phyloP scores from a whole-genome alignment of 805 yeast genomes.

The Blastobotrys terrestris region DNA sequence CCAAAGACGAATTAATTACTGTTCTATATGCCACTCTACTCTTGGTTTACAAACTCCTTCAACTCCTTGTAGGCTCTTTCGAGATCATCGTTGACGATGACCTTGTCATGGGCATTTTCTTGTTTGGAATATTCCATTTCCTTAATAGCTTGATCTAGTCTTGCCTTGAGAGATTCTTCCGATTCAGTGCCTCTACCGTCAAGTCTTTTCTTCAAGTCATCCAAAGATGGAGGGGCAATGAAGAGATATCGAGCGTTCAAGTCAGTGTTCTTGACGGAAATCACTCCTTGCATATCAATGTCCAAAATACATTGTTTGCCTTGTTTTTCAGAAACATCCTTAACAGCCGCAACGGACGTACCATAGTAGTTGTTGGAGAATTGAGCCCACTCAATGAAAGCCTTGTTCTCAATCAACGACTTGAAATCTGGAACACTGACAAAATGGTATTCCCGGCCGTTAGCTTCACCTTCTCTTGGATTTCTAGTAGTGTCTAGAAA shows the following conservation, averaged over 20 bases:
- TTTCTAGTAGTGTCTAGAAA: constrained; percentile 68
- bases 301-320: constrained; percentile 85
- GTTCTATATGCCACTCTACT: too few species aligned
- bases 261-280: constrained; percentile 75
- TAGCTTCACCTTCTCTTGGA: constrained; percentile 87
- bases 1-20: too few species aligned
- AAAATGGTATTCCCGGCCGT: constrained; percentile 89
- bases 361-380: constrained; percentile 98
- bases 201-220: constrained; percentile 66
- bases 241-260: constrained; percentile 82
- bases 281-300: constrained; percentile 99
- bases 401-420: constrained; percentile 60
- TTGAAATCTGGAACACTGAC: constrained; percentile 74
- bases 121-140: constrained; percentile 85
- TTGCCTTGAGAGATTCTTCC: constrained; percentile 71
- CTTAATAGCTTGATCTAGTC: constrained; percentile 79
- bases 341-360: constrained; percentile 80
- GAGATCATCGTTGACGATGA: constrained; percentile 85
- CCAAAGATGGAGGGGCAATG: constrained; percentile 88
- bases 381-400: constrained; percentile 96
- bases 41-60: constrained; percentile 45
- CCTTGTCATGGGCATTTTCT: constrained; percentile 80
- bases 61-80: constrained; percentile 82
- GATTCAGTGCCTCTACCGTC: constrained; percentile 94
- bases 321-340: constrained; percentile 49